phyloP scores from a whole-genome alignment of 495 filamentous ascomycete species.

The Aspergillus diversus region DNA sequence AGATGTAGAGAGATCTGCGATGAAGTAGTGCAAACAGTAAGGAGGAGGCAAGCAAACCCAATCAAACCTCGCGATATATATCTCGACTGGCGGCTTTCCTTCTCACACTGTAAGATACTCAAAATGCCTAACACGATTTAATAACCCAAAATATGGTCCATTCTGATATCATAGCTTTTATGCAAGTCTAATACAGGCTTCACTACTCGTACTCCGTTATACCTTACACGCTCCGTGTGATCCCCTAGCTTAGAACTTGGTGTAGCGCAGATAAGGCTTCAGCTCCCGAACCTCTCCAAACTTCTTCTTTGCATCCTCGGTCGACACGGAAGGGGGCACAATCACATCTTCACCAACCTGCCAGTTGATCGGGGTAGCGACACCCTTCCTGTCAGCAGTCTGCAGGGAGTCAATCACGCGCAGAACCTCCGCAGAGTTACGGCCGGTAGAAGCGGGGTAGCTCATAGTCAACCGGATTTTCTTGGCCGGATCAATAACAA shows the following conservation, averaged over 20 bases:
- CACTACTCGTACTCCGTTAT: not conserved
- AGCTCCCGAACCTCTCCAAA: slow-evolving; percentile 67
- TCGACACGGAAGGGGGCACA: slow-evolving; percentile 64
- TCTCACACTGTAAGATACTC: no score
- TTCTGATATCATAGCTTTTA: no score
- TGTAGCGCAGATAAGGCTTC: slow-evolving; percentile 57
- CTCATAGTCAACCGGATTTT: slow-evolving; percentile 70
- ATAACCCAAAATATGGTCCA: no score
- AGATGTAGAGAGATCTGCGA: no score
- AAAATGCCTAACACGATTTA: no score
- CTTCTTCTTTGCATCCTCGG: slow-evolving; percentile 67
- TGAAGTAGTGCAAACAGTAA: no score
- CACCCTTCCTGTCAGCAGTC: slow-evolving; percentile 63
- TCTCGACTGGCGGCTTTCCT: no score
- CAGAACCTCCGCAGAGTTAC: slow-evolving; percentile 68
- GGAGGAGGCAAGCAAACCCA: no score
- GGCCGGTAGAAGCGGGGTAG: slow-evolving; percentile 67
- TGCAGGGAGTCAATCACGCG: slow-evolving; percentile 69
- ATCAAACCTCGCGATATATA: no score
- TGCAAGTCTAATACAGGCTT: no score
- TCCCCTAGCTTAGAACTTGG: slow-evolving; percentile 18
- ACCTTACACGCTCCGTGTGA: not conserved
- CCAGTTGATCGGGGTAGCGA: slow-evolving; percentile 70
- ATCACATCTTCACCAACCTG: slow-evolving; percentile 67
- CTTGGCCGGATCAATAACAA: slow-evolving; percentile 71